phyloP scores from a whole-genome alignment of 2,329 filamentous ascomycete species.

The Xenoacremonium recifei region DNA sequence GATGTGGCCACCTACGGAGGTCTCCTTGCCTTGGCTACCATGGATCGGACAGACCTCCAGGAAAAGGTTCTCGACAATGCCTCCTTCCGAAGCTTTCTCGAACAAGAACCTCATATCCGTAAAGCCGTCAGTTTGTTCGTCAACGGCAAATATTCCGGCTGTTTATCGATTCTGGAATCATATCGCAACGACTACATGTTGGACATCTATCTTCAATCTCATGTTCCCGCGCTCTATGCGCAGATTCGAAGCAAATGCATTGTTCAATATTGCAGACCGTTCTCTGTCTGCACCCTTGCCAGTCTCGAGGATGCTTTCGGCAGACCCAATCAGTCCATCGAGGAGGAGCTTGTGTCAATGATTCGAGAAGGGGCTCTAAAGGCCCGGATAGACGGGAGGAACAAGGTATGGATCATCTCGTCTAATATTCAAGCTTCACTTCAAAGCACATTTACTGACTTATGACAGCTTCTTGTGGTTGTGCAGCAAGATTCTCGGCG shows the following conservation, averaged over 20 bases:
- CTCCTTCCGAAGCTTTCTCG: constrained; percentile 81
- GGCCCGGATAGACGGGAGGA: constrained; percentile 81
- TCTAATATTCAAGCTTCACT: no score
- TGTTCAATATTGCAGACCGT: constrained; percentile 87
- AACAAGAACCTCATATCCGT: constrained; percentile 90
- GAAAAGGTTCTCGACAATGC: constrained; percentile 73
- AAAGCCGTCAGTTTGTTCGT: constrained; percentile 89
- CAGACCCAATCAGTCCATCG: constrained; percentile 58
- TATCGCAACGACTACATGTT: constrained; percentile 87
- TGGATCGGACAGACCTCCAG: constrained; percentile 77
- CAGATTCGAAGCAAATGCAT: constrained; percentile 88
- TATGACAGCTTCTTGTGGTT: constrained; percentile 71
- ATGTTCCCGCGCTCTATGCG: constrained; percentile 68
- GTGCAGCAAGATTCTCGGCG: constrained; percentile 64
- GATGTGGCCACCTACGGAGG: constrained; percentile 92
- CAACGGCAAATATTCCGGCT: constrained; percentile 83
- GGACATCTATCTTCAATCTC: constrained; percentile 78
- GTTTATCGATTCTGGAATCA: constrained; percentile 76
- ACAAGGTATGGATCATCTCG: constrained; percentile 54
- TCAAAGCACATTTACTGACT: constrained; percentile 15
- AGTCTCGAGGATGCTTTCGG: constrained; percentile 79
- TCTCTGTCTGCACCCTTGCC: constrained; percentile 79
- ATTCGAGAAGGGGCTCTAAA: constrained; percentile 71
- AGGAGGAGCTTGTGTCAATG: constrained; percentile 74
- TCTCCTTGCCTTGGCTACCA: constrained; percentile 84